These are phyloP conservation scores for Acanthamoeba quina DNA, from an alignment of 208 protist species.

Conservation along the genomic window DNA sequence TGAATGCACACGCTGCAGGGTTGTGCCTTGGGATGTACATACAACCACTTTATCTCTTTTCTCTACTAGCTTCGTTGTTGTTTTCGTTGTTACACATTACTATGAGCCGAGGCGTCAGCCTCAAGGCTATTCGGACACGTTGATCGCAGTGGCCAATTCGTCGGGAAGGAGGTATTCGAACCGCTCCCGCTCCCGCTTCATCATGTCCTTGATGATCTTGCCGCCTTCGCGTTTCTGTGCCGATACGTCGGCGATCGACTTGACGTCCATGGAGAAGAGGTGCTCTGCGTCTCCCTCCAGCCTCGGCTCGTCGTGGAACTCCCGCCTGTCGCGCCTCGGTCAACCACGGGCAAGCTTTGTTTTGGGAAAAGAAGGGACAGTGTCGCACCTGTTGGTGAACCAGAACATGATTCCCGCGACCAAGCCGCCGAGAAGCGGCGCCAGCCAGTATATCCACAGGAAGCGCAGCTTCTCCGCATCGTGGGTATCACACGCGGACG, in stretches of 20 bases:
- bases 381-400: constrained; percentile 44
- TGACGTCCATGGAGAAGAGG: constrained; percentile 43
- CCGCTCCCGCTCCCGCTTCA: background rate
- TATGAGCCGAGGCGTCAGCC: no score
- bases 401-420: constrained; percentile 22
- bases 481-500: background rate
- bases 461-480: background rate
- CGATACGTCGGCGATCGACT: constrained; percentile 47
- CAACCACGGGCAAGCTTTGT: no score
- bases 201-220: constrained; percentile 29
- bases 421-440: constrained; percentile 39
- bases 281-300: background rate
- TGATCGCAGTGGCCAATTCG: background rate
- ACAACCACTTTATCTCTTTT: no score
- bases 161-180: background rate
- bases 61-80: no score
- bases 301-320: constrained; percentile 52
- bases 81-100: no score
- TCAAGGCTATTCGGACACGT: background rate
- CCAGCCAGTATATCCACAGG: constrained; percentile 64
- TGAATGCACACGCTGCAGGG: background rate
- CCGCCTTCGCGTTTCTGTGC: constrained; percentile 44
- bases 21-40: background rate
- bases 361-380: no score
- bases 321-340: background rate